Evolutionary conservation across 805 yeast genomes (phyloP).

Genomic region (Pichia cephalocereana): DNA sequence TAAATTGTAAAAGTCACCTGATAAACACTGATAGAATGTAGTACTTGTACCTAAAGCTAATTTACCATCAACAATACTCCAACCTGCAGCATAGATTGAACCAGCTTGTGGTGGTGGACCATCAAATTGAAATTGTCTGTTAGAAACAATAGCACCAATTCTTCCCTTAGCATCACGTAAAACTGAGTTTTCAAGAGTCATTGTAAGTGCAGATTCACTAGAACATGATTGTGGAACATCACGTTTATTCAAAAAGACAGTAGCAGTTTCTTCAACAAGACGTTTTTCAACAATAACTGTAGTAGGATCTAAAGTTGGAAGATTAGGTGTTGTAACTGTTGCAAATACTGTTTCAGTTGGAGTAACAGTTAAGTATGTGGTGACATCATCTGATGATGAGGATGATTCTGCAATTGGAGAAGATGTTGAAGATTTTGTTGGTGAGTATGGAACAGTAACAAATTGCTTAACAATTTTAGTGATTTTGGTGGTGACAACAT

Average conservation of each 20-base stretch:
- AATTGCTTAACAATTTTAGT: conserved; percentile 10
- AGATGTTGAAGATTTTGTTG: not conserved
- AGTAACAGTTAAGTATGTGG: conserved; percentile 21
- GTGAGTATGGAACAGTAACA: conserved; percentile 2
- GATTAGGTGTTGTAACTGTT: conserved; percentile 19
- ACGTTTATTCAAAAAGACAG: conserved; percentile 8
- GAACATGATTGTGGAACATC: conserved; percentile 33
- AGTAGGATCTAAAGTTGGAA: conserved; percentile 12
- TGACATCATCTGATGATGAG: conserved; percentile 20
- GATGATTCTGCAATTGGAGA: conserved; percentile 7
- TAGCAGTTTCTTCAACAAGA: conserved; percentile 13
- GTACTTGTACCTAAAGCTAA: conserved; percentile 56
- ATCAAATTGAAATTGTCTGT: conserved; percentile 74
- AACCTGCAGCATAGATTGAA: conserved; percentile 55
- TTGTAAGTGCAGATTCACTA: conserved; percentile 40
- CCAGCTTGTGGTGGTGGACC: conserved; percentile 82
- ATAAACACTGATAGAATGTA: conserved; percentile 63
- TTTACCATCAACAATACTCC: conserved; percentile 51
- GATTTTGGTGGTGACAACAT: conserved; percentile 4
- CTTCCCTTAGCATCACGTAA: conserved; percentile 55
- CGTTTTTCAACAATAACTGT: conserved; percentile 21
- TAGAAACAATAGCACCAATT: conserved; percentile 71
- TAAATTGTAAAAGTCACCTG: conserved; percentile 72
- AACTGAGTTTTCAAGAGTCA: conserved; percentile 42
- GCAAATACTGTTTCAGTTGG: conserved; percentile 24